A percentile compares a stretch with the other conserved stretches of the same genome.
These are phyloP conservation scores for Lactifluus pinguis DNA, from an alignment of 768 basidiomycete genomes.

Conservation along the genomic window DNA sequence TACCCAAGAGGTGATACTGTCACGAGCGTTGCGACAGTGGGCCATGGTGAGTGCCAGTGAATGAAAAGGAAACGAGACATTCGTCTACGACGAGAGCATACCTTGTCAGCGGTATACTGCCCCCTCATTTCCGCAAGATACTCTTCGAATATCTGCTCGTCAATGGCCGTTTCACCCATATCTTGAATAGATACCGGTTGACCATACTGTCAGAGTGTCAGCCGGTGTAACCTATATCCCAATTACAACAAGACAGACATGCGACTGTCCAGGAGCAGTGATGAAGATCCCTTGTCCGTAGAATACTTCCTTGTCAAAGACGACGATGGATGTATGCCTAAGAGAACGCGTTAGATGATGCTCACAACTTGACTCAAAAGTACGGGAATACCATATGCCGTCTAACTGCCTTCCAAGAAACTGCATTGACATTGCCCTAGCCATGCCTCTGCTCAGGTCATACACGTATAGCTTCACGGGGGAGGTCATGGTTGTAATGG, in stretches of 20 bases:
- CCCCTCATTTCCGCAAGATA: constrained; percentile 68
- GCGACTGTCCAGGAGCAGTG: constrained; percentile 69
- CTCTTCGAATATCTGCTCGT: constrained; percentile 78
- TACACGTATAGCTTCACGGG: constrained; percentile 81
- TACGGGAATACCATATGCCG: constrained; percentile 66
- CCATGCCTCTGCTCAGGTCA: constrained; percentile 84
- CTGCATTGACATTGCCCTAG: constrained; percentile 65
- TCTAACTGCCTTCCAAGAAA: constrained; percentile 86
- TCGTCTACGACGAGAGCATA: constrained; percentile 25
- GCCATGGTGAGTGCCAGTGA: background rate
- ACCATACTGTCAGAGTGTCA: constrained; percentile 48
- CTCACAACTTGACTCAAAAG: background rate
- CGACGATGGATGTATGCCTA: constrained; percentile 92
- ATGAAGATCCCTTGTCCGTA: constrained; percentile 82
- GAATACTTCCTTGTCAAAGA: constrained; percentile 77
- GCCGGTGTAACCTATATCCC: background rate
- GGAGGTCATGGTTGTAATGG: background rate
- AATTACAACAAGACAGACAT: constrained; percentile 39
- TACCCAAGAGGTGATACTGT: constrained; percentile 83
- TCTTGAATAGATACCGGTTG: constrained; percentile 58
- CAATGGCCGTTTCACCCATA: constrained; percentile 73
- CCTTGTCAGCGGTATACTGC: constrained; percentile 87
- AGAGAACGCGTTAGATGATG: constrained; percentile 11
- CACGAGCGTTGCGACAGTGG: background rate
- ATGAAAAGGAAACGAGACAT: too few relatives aligned